phyloP scores from a whole-genome alignment of 2,329 filamentous ascomycete genomes.

The Nannizzia gypsea region DNA sequence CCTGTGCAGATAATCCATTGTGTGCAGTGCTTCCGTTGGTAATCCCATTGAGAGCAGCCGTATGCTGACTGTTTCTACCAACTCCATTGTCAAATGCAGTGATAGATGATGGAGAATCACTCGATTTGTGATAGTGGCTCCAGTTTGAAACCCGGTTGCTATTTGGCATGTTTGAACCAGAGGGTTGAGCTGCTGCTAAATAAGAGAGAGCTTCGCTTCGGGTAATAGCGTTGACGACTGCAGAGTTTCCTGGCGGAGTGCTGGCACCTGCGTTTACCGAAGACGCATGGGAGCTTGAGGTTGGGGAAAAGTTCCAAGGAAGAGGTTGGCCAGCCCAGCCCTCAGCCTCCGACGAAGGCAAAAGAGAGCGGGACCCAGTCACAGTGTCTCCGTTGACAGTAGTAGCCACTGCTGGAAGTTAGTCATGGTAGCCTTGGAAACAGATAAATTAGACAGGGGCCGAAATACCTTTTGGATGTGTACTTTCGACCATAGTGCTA shows the following conservation, averaged over 20 bases:
- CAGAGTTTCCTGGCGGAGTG: background rate
- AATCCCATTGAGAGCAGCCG: background rate
- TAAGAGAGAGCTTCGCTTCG: background rate
- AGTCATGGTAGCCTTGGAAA: background rate
- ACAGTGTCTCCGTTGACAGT: background rate
- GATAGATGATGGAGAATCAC: background rate
- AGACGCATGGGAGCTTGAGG: background rate
- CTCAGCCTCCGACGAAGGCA: constrained; percentile 57
- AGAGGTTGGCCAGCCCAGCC: constrained; percentile 40
- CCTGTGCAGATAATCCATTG: background rate
- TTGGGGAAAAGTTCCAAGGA: constrained; percentile 41
- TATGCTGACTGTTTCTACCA: background rate
- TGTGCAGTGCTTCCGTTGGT: background rate
- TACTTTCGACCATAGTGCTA: background rate
- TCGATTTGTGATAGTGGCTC: background rate
- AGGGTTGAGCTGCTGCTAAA: background rate
- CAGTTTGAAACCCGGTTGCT: background rate
- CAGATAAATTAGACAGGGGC: background rate
- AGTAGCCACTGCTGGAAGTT: background rate
- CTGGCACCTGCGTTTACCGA: background rate
- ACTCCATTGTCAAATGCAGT: background rate
- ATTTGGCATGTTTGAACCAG: background rate
- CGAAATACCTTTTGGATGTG: constrained; percentile 1
- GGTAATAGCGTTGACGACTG: background rate
- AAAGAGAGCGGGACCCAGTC: constrained; percentile 55